These are phyloP conservation scores for Sporothrix brunneoviolacea DNA, from an alignment of 2,329 filamentous ascomycete genomes.

Conservation along the genomic window DNA sequence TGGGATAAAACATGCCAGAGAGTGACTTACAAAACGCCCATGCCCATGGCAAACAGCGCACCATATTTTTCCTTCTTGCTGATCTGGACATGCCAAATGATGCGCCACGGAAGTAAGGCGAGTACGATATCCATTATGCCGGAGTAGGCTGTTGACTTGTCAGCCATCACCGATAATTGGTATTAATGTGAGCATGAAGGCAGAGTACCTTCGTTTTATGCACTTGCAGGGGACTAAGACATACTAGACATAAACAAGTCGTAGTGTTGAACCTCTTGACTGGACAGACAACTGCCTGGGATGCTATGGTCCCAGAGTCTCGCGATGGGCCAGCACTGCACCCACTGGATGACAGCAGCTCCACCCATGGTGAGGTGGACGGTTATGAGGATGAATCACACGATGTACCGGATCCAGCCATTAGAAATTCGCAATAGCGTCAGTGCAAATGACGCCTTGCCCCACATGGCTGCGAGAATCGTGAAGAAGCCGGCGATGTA, in stretches of 20 bases:
- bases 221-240: too few species aligned
- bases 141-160: constrained; percentile 24
- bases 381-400: constrained; percentile 12
- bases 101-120: constrained; percentile 34
- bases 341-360: too few species aligned
- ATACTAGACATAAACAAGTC: too few species aligned
- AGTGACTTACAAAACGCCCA: constrained; percentile 38
- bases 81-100: constrained; percentile 35
- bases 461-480: constrained; percentile 26
- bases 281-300: too few species aligned
- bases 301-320: too few species aligned
- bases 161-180: too few species aligned
- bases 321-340: too few species aligned
- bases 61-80: constrained; percentile 34
- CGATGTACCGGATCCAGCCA: constrained; percentile 23
- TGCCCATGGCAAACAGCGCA: constrained; percentile 35
- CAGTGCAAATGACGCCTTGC: constrained; percentile 34
- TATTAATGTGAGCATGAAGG: too few species aligned
- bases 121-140: constrained; percentile 17
- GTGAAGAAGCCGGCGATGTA: constrained; percentile 24
- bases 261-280: too few species aligned
- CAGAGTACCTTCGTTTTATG: too few species aligned
- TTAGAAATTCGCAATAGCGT: constrained; percentile 29
- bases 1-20: too few species aligned
- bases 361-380: too few species aligned